phyloP scores from a whole-genome alignment of 2,329 filamentous ascomycete genomes.

The Apiospora marii region DNA sequence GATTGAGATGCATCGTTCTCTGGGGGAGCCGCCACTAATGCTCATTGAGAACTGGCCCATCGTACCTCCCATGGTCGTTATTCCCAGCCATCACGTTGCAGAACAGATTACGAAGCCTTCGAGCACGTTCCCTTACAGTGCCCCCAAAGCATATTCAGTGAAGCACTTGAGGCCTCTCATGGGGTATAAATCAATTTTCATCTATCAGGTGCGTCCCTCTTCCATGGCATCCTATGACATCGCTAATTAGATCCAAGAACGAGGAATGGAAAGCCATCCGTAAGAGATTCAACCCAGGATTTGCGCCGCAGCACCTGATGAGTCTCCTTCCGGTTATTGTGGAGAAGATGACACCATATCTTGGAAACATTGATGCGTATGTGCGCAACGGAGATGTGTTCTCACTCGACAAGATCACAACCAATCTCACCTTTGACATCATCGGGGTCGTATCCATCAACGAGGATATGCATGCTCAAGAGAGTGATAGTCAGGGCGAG shows the following conservation, averaged over 20 bases:
- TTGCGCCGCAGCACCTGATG: slow-evolving; percentile 48
- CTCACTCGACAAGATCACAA: slow-evolving; percentile 38
- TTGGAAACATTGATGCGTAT: slow-evolving; percentile 41
- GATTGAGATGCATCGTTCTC: slow-evolving; percentile 37
- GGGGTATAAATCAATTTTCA: neutral
- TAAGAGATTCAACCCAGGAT: slow-evolving; percentile 48
- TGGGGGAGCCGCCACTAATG: slow-evolving; percentile 45
- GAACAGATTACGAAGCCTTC: slow-evolving; percentile 47
- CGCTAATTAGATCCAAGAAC: neutral
- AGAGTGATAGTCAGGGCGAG: neutral
- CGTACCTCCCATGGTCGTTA: slow-evolving; percentile 41
- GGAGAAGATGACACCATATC: slow-evolving; percentile 44
- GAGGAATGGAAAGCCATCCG: slow-evolving; percentile 37
- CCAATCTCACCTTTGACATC: slow-evolving; percentile 34
- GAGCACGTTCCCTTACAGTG: slow-evolving; percentile 42
- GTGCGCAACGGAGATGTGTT: slow-evolving; percentile 39
- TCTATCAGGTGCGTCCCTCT: neutral
- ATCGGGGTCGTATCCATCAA: slow-evolving; percentile 31
- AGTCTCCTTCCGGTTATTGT: slow-evolving; percentile 46
- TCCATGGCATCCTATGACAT: neutral
- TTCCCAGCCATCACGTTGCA: slow-evolving; percentile 45
- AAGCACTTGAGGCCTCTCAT: slow-evolving; percentile 24
- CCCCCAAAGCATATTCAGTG: slow-evolving; percentile 40
- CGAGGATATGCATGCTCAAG: slow-evolving; percentile 29
- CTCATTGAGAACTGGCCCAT: slow-evolving; percentile 47